Percentiles rank a stretch among this genome's conserved stretches.
phyloP scores from a whole-genome alignment of 2,329 filamentous ascomycete species.

The Pyricularia pennisetigena region DNA sequence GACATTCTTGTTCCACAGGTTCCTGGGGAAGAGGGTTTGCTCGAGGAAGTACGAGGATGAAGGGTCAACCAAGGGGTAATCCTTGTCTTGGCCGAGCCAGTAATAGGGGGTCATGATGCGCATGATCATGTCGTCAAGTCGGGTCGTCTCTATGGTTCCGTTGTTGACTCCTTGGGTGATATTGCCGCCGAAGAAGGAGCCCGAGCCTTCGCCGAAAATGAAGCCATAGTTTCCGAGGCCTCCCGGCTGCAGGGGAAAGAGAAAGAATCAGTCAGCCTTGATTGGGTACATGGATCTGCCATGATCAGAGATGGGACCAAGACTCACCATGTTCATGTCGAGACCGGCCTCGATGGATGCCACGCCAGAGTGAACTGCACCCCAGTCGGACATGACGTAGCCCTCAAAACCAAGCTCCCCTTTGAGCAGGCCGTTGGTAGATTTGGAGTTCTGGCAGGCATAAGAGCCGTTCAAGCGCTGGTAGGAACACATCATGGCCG shows the following conservation, averaged over 20 bases:
- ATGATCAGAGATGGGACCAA: neutral
- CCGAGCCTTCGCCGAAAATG: conserved; percentile 13
- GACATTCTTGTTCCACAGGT: conserved; percentile 29
- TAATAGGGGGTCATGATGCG: conserved; percentile 43
- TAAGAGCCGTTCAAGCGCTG: conserved; percentile 71
- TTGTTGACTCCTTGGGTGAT: conserved; percentile 67
- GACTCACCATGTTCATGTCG: conserved; percentile 35
- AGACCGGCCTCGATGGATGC: conserved; percentile 32
- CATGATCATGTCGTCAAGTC: conserved; percentile 57
- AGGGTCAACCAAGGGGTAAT: conserved; percentile 30
- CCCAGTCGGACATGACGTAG: conserved; percentile 65
- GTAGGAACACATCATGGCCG: conserved; percentile 54
- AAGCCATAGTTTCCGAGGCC: conserved; percentile 22
- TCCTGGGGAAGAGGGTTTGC: conserved; percentile 36
- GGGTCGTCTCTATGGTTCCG: conserved; percentile 59
- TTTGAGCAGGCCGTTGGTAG: conserved; percentile 64
- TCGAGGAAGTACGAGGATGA: conserved; percentile 32
- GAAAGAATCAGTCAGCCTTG: neutral
- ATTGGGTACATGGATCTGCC: neutral
- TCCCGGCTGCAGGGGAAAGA: conserved; percentile 22
- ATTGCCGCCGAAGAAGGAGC: conserved; percentile 44
- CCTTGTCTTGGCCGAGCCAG: conserved; percentile 35
- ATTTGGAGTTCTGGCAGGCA: conserved; percentile 63
- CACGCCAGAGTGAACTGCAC: conserved; percentile 18
- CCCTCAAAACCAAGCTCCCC: conserved; percentile 69